Percentiles rank a stretch among this genome's conserved stretches.
Conservation (phyloP, 1,284 basidiomycete genomes). For the Trametes versicolor region DNA sequence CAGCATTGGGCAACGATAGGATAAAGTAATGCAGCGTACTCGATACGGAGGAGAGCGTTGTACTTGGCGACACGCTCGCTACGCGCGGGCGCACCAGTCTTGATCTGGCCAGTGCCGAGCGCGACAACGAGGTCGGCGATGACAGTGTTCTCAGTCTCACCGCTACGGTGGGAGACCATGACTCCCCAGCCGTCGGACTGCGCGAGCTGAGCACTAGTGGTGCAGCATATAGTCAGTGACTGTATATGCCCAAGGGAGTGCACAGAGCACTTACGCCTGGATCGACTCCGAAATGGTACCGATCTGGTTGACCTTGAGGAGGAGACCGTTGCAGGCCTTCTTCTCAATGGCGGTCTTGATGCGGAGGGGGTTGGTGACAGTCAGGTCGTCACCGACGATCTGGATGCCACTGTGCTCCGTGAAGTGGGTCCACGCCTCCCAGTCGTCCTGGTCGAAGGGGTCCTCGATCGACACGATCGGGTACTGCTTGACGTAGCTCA, state of each 20-base stretch:
- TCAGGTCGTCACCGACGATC: conserved; percentile 98
- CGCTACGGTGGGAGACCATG: conserved; percentile 99
- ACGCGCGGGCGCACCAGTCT: conserved; percentile 96
- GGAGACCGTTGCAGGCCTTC: conserved; percentile 99
- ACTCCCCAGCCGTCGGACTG: conserved; percentile 99
- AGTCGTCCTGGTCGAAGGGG: conserved; percentile 99
- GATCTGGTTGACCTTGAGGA: conserved; percentile 99
- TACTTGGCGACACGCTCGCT: conserved; percentile 96
- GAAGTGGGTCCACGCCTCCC: conserved; percentile 98
- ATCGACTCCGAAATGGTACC: conserved; percentile 99
- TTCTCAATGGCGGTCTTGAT: conserved; percentile 99
- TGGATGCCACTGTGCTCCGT: conserved; percentile 82
- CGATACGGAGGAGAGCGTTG: conserved; percentile 90
- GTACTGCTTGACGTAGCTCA: conserved; percentile 89
- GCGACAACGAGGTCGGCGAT: conserved; percentile 98
- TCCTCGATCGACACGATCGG: conserved; percentile 98
- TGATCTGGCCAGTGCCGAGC: conserved; percentile 95
- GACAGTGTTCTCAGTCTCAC: conserved; percentile 96
- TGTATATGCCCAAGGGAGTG: not conserved
- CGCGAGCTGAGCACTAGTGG: conserved; percentile 87
- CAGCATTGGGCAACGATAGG: conserved; percentile 16
- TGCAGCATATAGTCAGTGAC: not conserved
- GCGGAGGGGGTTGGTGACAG: conserved; percentile 97
- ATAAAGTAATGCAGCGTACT: conserved; percentile 60
- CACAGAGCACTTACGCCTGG: conserved; percentile 64